phyloP scores from a whole-genome alignment of 2,329 filamentous ascomycete genomes.

The Fusarium sp. region DNA sequence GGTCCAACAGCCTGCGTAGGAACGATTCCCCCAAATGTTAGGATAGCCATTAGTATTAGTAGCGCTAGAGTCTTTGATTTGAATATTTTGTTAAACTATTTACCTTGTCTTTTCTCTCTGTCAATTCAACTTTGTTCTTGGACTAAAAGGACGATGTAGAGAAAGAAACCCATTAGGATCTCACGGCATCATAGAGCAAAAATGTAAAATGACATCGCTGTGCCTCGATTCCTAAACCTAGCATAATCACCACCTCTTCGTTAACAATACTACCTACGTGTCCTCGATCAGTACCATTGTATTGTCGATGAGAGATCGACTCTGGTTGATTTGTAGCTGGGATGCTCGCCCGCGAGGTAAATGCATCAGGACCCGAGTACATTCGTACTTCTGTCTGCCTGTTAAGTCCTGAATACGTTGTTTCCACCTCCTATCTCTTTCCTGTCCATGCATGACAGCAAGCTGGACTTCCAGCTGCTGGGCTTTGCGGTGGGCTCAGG shows the following conservation, averaged over 20 bases:
- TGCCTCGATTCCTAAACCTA: slow-evolving; percentile 28
- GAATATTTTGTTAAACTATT: slow-evolving; percentile 12
- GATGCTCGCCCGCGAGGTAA: slow-evolving; percentile 6
- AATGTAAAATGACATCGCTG: slow-evolving; percentile 9
- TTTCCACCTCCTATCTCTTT: slow-evolving; percentile 1
- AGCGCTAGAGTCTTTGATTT: slow-evolving; percentile 28
- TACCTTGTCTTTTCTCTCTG: not conserved
- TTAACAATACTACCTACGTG: slow-evolving; percentile 1
- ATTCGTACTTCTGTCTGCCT: slow-evolving; percentile 21
- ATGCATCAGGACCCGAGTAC: slow-evolving; percentile 5
- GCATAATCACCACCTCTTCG: slow-evolving; percentile 12
- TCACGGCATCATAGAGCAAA: not conserved
- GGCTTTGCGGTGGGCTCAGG: slow-evolving; percentile 6
- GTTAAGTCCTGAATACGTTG: slow-evolving; percentile 8
- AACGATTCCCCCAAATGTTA: slow-evolving; percentile 45
- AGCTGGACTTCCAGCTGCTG: slow-evolving; percentile 24
- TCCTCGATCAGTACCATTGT: slow-evolving; percentile 5
- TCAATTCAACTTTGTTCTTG: not conserved
- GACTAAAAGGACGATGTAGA: not conserved
- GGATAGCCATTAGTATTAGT: slow-evolving; percentile 38
- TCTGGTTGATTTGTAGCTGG: slow-evolving; percentile 21
- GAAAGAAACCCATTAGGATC: not conserved
- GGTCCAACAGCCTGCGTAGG: slow-evolving; percentile 45
- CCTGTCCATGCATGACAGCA: slow-evolving; percentile 23
- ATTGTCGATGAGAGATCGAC: slow-evolving; percentile 22